Evolutionary conservation across 306 rosid genomes (phyloP), one percentile per base, ranked within the genome.

Genomic region (Citrullus mucosospermus): DNA sequence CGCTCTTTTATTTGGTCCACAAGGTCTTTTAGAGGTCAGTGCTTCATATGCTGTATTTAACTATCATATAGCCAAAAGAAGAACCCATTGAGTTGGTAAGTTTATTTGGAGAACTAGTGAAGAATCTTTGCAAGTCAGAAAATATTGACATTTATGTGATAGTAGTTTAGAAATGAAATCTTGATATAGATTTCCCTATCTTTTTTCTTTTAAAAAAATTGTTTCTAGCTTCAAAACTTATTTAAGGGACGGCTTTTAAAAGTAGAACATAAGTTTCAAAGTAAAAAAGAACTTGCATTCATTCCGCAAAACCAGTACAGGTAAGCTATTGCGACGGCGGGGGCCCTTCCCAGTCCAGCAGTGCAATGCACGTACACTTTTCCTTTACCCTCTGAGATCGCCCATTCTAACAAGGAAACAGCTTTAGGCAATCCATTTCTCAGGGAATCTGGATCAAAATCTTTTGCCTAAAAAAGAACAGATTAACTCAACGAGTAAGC

Each of bases 311-410:
- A 95, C 98, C 98, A 95, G 88, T 88, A 92, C 89, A 92, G 81
- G 85, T 92, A 95, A 48, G 98, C 82, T 66, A 91, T 89, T 63
- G 97, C 93, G 74, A 92, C 97, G 3, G 92, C 98, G 0, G 98
- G 96, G 56, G 98, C 98, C 83, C 98, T 89, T 80, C 97, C 98
- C 41, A 92, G 88, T 84, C 98, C 98, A 61, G 98, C 97, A 0
- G 93, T 89, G 80, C 98, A 95, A 62, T 95, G 96, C 77, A 89
- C 96, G 74, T 87, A 91, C 59, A 88, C 93, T 81, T 82, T 92
- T 75, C 97, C 97, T 82, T 88, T 88, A 60, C 98, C 93, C 78
- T 91, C 90, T 0, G 88, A 87, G 48, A 94, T 73, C 28, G 97
- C 97, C 95, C 97, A 90, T 86, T 92, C 97, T 54, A 94, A 79